Percentiles rank a stretch among this genome's conserved stretches.
Conservation (phyloP, 192 early-diverging fungal species). For the Gonapodya sp. region DNA sequence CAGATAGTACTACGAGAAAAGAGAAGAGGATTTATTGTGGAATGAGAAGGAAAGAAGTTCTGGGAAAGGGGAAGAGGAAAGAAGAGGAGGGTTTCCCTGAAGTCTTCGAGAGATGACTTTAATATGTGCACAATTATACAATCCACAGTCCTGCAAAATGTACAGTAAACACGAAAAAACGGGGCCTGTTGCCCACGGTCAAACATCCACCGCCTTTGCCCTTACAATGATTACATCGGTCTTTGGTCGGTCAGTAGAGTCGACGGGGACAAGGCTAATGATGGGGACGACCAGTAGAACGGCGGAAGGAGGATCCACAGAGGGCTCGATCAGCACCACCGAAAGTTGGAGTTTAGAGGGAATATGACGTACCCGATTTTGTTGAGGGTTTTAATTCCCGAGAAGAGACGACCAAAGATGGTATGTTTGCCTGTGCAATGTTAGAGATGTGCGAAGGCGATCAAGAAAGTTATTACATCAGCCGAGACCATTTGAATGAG, state of each 20-base stretch:
- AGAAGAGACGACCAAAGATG: constrained; percentile 77
- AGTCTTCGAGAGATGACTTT: too few relatives aligned
- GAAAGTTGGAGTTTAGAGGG: not conserved
- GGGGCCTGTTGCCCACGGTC: not conserved
- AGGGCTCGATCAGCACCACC: too few relatives aligned
- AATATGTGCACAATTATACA: too few relatives aligned
- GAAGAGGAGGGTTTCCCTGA: too few relatives aligned
- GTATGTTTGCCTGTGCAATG: constrained; percentile 60
- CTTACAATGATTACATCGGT: not conserved
- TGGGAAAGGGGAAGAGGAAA: too few relatives aligned
- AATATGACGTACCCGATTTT: constrained; percentile 55
- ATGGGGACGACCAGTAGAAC: not conserved
- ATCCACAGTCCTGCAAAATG: too few relatives aligned
- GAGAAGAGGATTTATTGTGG: too few relatives aligned
- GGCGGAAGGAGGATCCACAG: not conserved
- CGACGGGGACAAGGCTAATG: not conserved
- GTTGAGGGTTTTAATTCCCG: constrained; percentile 74
- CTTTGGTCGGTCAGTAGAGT: not conserved
- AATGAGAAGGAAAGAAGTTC: too few relatives aligned
- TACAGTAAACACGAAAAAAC: too few relatives aligned
- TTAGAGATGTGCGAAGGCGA: too few relatives aligned
- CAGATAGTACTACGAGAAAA: too few relatives aligned
- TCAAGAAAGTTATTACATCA: not conserved
- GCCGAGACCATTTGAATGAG: not conserved
- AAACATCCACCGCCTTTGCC: not conserved